Conservation (phyloP, 1,284 basidiomycete genomes). For the Golubevia sp. region DNA sequence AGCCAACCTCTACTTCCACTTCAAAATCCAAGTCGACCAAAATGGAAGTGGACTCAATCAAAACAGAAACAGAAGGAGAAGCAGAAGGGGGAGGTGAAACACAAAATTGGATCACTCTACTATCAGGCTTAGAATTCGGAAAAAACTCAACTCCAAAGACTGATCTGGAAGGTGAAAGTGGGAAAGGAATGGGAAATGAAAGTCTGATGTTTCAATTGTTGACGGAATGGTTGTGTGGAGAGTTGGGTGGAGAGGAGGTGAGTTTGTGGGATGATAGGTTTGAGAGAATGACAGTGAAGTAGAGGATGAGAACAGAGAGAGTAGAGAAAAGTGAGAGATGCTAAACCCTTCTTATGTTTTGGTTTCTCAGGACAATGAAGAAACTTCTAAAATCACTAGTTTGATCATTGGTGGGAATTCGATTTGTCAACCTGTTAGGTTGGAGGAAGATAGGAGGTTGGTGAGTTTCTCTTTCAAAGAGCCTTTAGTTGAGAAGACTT, state of each 20-base stretch:
- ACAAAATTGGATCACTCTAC: conserved; percentile 80
- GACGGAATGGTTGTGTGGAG: conserved; percentile 81
- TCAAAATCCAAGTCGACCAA: neutral
- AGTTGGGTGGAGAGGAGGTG: conserved; percentile 71
- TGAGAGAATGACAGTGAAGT: no score
- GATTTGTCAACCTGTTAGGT: conserved; percentile 67
- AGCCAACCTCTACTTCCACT: conserved; percentile 49
- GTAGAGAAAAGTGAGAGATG: neutral
- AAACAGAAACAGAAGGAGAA: conserved; percentile 27
- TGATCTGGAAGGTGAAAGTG: neutral
- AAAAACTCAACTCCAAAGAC: conserved; percentile 2
- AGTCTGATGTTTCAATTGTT: conserved; percentile 19
- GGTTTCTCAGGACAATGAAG: conserved; percentile 2
- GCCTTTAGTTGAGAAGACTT: no score
- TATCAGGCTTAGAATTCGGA: conserved; percentile 72
- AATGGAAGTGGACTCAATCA: conserved; percentile 8
- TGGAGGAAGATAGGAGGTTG: conserved; percentile 60
- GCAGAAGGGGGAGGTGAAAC: conserved; percentile 21
- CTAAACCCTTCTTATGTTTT: neutral
- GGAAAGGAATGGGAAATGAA: neutral
- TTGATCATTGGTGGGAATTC: conserved; percentile 84
- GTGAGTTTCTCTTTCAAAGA: no score
- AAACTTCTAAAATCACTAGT: conserved; percentile 1
- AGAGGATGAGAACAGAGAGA: conserved; percentile 13
- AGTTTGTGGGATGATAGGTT: conserved; percentile 17